Evolutionary conservation across 2,329 filamentous ascomycete species (phyloP), one percentile per base, ranked within the genome.

Genomic region (Stachybotrys chlorohalonatus): DNA sequence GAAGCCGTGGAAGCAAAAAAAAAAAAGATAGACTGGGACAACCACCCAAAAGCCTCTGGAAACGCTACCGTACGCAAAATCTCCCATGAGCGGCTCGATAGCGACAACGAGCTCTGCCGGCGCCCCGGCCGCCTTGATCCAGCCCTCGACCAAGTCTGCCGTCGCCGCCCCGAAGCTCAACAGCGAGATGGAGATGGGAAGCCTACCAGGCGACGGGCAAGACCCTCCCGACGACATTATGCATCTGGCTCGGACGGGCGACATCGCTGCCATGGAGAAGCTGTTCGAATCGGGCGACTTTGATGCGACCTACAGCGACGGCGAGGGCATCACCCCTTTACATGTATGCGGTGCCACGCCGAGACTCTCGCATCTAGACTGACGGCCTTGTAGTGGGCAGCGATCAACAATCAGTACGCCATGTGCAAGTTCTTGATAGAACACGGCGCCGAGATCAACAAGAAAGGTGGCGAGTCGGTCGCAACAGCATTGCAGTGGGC

Each of bases 401-500:
- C 95, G 45, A 97, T 99, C 70, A 99, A 99, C 75, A 97, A 97
- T 68, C 94, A 96, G 70, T 95, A 93, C 75, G 89, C 90, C 61
- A 91, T 97, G 78, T 96, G 93, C 81, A 93, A 94, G 71, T 96
- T 95, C 72, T 84, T 99, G 49, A 82, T 99, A 68, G 89, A 82
- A 52, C 73, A 77, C 59, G 91, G 91, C 66, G 94, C 92, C 66
- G 88, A 95, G 67, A 87, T 97, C 65, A 97, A 99, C 73, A 87
- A 85, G 59, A 96, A 95, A 71, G 94, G 95, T 70, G 94, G 94
- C 70, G 93, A 97, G 67, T 96, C 92, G 9, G 81, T 95, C 47
- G 93, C 94, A 15, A 97, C 94, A 48, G 89, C 94, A 15, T 85
- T 95, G 1, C 91, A 97, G 73, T 99, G 94, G 94, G 94, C 94